A percentile compares a stretch with the other conserved stretches of the same genome.
phyloP scores from a whole-genome alignment of 2,329 filamentous ascomycete genomes.

The Bimuria novae-zelandiae region DNA sequence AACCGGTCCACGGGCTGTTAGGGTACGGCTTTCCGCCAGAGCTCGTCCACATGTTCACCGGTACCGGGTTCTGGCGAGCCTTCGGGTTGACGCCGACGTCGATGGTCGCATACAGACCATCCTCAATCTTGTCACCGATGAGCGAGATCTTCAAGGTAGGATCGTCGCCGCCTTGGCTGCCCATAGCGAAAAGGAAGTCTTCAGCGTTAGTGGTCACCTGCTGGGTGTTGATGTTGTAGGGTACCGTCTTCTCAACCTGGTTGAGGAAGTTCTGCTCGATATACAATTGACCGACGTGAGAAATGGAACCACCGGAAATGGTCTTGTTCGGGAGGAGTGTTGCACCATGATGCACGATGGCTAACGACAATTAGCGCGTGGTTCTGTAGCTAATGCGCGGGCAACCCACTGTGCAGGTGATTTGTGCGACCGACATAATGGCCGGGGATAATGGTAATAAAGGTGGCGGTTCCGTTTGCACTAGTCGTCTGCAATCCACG shows the following conservation, averaged over 20 bases:
- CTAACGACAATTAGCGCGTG: constrained; percentile 16
- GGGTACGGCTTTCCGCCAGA: constrained; percentile 32
- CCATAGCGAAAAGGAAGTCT: constrained; percentile 56
- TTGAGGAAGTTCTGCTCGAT: constrained; percentile 64
- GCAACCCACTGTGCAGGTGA: constrained; percentile 37
- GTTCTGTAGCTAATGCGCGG: not conserved
- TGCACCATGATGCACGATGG: constrained; percentile 45
- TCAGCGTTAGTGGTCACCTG: constrained; percentile 56
- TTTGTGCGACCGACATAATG: constrained; percentile 44
- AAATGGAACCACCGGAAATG: constrained; percentile 55
- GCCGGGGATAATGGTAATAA: constrained; percentile 55
- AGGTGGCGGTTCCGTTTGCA: constrained; percentile 54
- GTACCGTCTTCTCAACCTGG: constrained; percentile 54
- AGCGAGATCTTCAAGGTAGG: constrained; percentile 63
- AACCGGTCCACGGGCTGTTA: constrained; percentile 33
- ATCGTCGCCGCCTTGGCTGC: constrained; percentile 54
- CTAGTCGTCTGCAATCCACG: constrained; percentile 55
- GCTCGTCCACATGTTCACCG: constrained; percentile 36
- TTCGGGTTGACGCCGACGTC: constrained; percentile 39
- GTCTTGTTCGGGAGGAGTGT: constrained; percentile 56
- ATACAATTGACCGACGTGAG: constrained; percentile 68
- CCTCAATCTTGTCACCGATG: constrained; percentile 51
- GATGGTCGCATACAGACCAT: constrained; percentile 38
- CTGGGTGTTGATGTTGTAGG: constrained; percentile 52
- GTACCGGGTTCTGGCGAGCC: constrained; percentile 30